Evolutionary conservation across 306 rosid species (phyloP).

Genomic region (Malus fusca): DNA sequence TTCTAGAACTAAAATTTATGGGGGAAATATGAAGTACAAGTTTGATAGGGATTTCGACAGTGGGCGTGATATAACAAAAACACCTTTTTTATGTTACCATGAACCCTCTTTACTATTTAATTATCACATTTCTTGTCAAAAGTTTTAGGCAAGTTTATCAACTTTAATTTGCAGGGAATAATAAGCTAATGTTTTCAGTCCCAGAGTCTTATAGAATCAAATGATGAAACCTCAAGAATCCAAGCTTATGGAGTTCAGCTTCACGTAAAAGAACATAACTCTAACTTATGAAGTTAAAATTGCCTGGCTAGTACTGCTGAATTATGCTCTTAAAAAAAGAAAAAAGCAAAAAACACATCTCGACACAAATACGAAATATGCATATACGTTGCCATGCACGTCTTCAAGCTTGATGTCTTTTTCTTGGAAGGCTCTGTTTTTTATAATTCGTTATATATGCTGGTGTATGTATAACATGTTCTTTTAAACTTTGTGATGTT

Average conservation of each 20-base stretch:
- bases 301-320: background rate
- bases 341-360: background rate
- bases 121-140: background rate
- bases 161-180: constrained; percentile 38
- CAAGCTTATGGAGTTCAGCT: constrained; percentile 63
- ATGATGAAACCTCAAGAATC: constrained; percentile 26
- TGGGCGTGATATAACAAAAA: background rate
- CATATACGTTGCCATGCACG: constrained; percentile 6
- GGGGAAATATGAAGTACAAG: too few species aligned
- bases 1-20: too few species aligned
- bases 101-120: background rate
- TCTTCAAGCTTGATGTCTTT: too few species aligned
- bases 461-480: too few species aligned
- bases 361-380: background rate
- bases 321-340: background rate
- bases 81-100: background rate
- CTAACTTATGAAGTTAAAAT: constrained; percentile 1
- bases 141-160: background rate
- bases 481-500: too few species aligned
- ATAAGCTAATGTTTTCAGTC: constrained; percentile 22
- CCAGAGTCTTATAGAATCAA: constrained; percentile 34
- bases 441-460: too few species aligned
- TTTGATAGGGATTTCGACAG: background rate
- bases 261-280: constrained; percentile 37
- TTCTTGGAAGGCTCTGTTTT: too few species aligned